phyloP scores from a whole-genome alignment of 176 grass and related monocot species.

The bread wheat (Triticum aestivum) region DNA sequence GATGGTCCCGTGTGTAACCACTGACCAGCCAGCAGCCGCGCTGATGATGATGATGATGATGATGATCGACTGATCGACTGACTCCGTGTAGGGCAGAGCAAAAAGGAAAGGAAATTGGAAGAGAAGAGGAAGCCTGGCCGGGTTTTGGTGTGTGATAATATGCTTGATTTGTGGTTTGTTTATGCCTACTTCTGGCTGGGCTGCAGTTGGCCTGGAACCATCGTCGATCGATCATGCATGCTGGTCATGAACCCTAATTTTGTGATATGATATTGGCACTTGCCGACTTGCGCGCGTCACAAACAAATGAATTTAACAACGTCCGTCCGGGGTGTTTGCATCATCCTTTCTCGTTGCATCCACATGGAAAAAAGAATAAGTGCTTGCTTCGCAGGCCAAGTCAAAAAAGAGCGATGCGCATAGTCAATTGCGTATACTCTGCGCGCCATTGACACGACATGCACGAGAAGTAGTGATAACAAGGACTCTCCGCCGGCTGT shows the following conservation, averaged over 20 bases:
- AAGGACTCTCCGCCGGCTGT: background rate
- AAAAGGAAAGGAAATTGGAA: background rate
- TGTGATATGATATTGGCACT: background rate
- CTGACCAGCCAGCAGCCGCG: background rate
- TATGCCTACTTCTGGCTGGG: background rate
- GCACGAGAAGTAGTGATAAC: background rate
- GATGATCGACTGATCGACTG: background rate
- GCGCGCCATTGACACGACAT: background rate
- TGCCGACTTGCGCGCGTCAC: background rate
- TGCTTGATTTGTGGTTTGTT: conserved; percentile 13
- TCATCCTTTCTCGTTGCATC: background rate
- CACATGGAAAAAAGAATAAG: background rate
- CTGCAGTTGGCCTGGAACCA: background rate
- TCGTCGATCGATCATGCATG: background rate
- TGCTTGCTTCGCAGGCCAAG: background rate
- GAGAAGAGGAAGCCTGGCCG: background rate
- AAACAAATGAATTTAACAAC: background rate
- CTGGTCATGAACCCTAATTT: background rate
- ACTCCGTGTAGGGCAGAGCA: conserved; percentile 26
- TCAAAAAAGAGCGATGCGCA: background rate
- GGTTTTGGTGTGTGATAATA: conserved; percentile 7
- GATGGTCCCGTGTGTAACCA: background rate
- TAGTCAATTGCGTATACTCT: background rate
- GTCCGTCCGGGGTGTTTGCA: background rate
- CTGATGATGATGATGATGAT: background rate